Evolutionary conservation across 768 basidiomycete genomes (phyloP).

Genomic region (Trametes cingulata): DNA sequence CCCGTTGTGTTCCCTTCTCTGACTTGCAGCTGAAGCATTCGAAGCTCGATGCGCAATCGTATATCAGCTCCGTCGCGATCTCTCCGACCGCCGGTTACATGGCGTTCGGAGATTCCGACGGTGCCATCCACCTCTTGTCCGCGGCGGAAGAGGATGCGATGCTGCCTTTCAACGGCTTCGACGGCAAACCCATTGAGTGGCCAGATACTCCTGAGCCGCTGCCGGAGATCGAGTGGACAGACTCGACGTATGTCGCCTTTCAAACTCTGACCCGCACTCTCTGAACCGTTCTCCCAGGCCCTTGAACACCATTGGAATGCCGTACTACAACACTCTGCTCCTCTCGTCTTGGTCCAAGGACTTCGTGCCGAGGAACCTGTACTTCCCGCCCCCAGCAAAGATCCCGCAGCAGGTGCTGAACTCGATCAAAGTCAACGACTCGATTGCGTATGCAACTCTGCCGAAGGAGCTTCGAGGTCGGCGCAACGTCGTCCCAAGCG

Average conservation of each 20-base stretch:
- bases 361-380: conserved; percentile 49
- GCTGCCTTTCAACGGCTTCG: conserved; percentile 84
- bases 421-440: conserved; percentile 85
- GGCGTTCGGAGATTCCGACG: conserved; percentile 89
- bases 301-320: conserved; percentile 86
- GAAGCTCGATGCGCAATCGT: conserved; percentile 72
- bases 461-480: conserved; percentile 84
- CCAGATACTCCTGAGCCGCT: conserved; percentile 70
- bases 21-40: background rate
- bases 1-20: background rate
- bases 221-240: conserved; percentile 78
- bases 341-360: conserved; percentile 65
- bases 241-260: conserved; percentile 62
- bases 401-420: conserved; percentile 79
- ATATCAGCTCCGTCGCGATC: conserved; percentile 76
- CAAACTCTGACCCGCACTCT: background rate
- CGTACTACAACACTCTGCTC: conserved; percentile 72
- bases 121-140: conserved; percentile 78
- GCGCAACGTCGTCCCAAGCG: conserved; percentile 69
- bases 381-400: conserved; percentile 69
- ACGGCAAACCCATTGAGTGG: conserved; percentile 85
- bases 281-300: conserved; percentile 52
- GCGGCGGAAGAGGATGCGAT: conserved; percentile 63
- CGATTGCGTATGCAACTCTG: conserved; percentile 84
- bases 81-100: conserved; percentile 89